Evolutionary conservation across 108 stramenopile species (phyloP), one percentile per base, ranked within the genome.

Genomic region (Seminavis robusta): DNA sequence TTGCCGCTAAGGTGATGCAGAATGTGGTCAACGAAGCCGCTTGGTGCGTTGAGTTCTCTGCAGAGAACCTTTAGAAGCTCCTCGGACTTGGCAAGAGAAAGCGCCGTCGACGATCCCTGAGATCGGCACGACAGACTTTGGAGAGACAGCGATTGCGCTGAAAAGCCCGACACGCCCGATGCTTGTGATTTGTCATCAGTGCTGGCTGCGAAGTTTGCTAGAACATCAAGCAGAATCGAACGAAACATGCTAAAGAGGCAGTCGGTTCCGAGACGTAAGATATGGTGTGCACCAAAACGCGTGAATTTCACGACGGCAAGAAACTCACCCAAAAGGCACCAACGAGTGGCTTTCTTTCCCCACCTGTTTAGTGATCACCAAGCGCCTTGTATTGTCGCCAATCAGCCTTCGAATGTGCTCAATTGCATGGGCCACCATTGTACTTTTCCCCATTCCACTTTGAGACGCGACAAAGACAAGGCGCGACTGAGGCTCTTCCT

Each of bases 381-480:
- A 41, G 15, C 60, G 47, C 31, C 64, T 71, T 20, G 64, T 63
- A 44, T 63, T 73, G 32, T 45, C 41, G 28, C 58, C 51, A 17
- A 69, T 25, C 52, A 81, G 53, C 8, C 65, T 73, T 29, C 79
- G 49, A 24, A 79, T 64, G 9, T 59, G 69, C 23, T 70, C 76
- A 20, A 77, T 78, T 4, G 59, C n/a, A 45, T 79, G 76, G 32
- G 71, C 67, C 2, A 87, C 45, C 51, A 80, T 39, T 15, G 71
- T 60, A 47, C 71, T 65, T 38, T 82, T 87, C 6, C 86, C 86
- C n/a, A 69, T 73, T 8, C 86, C 86, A 23, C 73, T 74, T 38
- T 66, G 62, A 25, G 62, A 79, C 3, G 42, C 29, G 19, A 83
- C 41, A 20, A 79, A 59, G 17, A 78, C 53, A 44, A 76, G 44